Evolutionary conservation across 495 filamentous ascomycete species (phyloP), one percentile per base, ranked within the genome.

Genomic region (Corynascus novoguineensis): DNA sequence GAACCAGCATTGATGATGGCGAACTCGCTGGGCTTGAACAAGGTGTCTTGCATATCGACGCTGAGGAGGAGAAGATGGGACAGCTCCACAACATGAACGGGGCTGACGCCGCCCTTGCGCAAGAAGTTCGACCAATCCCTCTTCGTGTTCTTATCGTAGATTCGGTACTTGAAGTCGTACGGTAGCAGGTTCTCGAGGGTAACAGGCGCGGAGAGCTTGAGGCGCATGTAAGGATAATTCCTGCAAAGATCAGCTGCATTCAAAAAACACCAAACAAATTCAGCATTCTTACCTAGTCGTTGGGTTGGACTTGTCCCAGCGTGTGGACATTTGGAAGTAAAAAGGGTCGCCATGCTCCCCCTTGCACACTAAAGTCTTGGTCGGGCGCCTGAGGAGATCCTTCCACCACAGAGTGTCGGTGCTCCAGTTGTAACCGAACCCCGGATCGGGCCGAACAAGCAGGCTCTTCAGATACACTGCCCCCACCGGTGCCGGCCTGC

Each of bases 61-160:
- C 92, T 97, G 63, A 98, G 78, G 25, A 97, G 73, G 8, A 98
- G 77, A 19, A 97, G 80, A 71, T 97, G 93, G 17, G 93, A 96
- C 3, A 97, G 73, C 70, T 97, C 92, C 38, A 97, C 90, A 8
- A 97, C 91, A 72, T 98, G 93, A 2, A 97, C 92, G 1, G 93
- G 93, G 68, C 93, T 97, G 45, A 96, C 86, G 21, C 93, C 93
- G 10, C 93, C 93, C 70, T 95, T 97, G 50, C 93, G 81, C 21
- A 98, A 71, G 75, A 98, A 98, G 66, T 98, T 98, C 0, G 91
- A 92, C 93, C 95, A 98, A 69, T 98, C 92, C 68, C 95, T 93
- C 75, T 88, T 91, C 0, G 90, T 97, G 69, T 95, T 93, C 75
- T 91, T 95, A 74, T 98, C 93, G 65, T 97, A 97, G 22, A 98